These are phyloP conservation scores for Dictyostelium firmibasis DNA, from an alignment of 78 protist genomes.

Conservation along the genomic window DNA sequence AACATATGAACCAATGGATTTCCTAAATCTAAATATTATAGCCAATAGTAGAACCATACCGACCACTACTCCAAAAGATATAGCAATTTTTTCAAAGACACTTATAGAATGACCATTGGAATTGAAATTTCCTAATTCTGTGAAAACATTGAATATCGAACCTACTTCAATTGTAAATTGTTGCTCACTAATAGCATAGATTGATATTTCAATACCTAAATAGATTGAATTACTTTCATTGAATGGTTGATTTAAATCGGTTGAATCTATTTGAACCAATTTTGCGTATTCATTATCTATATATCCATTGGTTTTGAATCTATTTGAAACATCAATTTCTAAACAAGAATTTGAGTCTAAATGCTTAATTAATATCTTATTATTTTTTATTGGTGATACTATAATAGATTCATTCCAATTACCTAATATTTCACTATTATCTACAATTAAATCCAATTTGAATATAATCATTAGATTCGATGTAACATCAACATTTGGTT, in stretches of 20 bases:
- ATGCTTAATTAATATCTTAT: not conserved
- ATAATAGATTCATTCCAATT: too few species aligned
- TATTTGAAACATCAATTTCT: not conserved
- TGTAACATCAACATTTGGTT: not conserved
- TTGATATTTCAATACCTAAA: not conserved
- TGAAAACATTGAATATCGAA: not conserved
- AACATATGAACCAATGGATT: too few species aligned
- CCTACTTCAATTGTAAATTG: not conserved
- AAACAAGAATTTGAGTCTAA: not conserved
- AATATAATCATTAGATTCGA: too few species aligned
- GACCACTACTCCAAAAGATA: not conserved
- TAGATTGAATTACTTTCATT: not conserved
- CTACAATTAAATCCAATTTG: not conserved
- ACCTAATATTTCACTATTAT: too few species aligned
- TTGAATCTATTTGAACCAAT: not conserved
- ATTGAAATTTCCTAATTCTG: not conserved
- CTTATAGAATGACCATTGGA: too few species aligned
- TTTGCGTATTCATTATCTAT: not conserved
- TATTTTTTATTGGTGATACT: not conserved
- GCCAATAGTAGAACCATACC: not conserved
- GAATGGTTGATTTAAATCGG: not conserved
- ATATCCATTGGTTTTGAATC: not conserved
- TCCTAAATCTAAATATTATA: too few species aligned
- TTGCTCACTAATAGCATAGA: not conserved
- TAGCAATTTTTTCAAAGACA: too few species aligned